Conservation (phyloP, 108 stramenopile species). For the Mediolabrus comicus region DNA sequence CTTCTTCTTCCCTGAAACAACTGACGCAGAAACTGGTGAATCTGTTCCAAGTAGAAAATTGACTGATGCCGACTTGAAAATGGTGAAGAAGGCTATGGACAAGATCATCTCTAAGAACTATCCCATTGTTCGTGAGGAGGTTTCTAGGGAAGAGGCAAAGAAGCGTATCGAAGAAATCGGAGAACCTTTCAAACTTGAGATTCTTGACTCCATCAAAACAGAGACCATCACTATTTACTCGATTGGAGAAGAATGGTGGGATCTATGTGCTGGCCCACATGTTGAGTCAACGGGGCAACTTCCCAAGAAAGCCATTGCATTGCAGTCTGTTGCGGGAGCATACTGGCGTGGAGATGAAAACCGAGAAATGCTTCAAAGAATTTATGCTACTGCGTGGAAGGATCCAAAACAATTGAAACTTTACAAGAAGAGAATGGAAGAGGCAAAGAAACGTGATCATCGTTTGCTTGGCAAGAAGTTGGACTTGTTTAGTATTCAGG, state of each 20-base stretch:
- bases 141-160: constrained; percentile 88
- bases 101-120: constrained; percentile 89
- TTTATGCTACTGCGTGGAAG: constrained; percentile 97
- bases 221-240: constrained; percentile 96
- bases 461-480: constrained; percentile 94
- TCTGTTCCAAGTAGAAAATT: constrained; percentile 65
- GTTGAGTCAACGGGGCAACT: constrained; percentile 86
- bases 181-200: constrained; percentile 96
- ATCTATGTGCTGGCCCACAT: constrained; percentile 97
- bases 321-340: constrained; percentile 94
- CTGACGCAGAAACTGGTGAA: constrained; percentile 72
- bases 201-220: constrained; percentile 87
- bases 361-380: constrained; percentile 89
- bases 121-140: constrained; percentile 88
- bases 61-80: constrained; percentile 82
- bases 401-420: constrained; percentile 77
- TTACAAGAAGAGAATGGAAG: constrained; percentile 90
- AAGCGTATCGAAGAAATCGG: constrained; percentile 73
- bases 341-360: constrained; percentile 99
- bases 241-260: constrained; percentile 97
- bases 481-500: constrained; percentile 94
- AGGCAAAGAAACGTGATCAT: constrained; percentile 98
- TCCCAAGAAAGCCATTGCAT: constrained; percentile 81
- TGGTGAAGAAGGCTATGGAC: constrained; percentile 95
- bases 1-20: constrained; percentile 86